Evolutionary conservation across 495 filamentous ascomycete genomes (phyloP).

Genomic region (Aspergillus taichungensis): DNA sequence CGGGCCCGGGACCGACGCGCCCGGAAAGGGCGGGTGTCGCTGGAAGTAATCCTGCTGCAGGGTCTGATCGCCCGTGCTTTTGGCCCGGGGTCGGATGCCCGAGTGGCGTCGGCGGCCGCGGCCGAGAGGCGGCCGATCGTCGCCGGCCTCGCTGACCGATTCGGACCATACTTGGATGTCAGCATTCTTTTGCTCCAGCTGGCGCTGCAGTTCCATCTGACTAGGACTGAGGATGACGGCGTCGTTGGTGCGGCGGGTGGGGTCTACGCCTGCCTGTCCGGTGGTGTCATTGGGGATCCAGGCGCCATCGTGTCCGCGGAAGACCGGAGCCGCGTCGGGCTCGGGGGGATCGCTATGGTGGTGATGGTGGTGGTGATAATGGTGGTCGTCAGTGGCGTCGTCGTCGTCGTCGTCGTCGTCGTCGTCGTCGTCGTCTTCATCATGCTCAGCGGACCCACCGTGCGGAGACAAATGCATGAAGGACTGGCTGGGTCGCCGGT

Average conservation of each 20-base stretch:
- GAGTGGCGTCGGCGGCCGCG: slow-evolving; percentile 14
- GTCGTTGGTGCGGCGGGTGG: slow-evolving; percentile 26
- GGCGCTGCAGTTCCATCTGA: slow-evolving; percentile 31
- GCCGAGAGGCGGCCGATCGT: slow-evolving; percentile 12
- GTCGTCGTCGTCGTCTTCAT: slow-evolving; percentile 17
- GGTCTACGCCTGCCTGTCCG: slow-evolving; percentile 33
- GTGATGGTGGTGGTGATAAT: slow-evolving; percentile 5
- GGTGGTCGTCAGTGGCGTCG: slow-evolving; percentile 9
- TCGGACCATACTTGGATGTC: slow-evolving; percentile 39
- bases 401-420: slow-evolving; percentile 21
- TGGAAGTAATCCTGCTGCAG: slow-evolving; percentile 37
- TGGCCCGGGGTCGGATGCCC: slow-evolving; percentile 30
- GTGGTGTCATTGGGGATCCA: slow-evolving; percentile 25
- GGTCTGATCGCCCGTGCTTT: slow-evolving; percentile 38
- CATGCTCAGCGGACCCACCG: slow-evolving; percentile 20
- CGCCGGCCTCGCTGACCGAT: slow-evolving; percentile 32
- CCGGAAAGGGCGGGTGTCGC: slow-evolving; percentile 13
- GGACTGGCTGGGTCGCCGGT: slow-evolving; percentile 26
- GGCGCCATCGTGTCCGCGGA: slow-evolving; percentile 21
- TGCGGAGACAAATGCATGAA: slow-evolving; percentile 33
- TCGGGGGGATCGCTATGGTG: no score
- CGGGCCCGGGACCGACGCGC: slow-evolving; percentile 34
- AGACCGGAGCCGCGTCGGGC: slow-evolving; percentile 2
- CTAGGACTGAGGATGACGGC: slow-evolving; percentile 38
- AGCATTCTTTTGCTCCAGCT: slow-evolving; percentile 33